Base-by-base conservation (phyloP, 441 rosid species). In the Cnidoscolus chayamansa region DNA sequence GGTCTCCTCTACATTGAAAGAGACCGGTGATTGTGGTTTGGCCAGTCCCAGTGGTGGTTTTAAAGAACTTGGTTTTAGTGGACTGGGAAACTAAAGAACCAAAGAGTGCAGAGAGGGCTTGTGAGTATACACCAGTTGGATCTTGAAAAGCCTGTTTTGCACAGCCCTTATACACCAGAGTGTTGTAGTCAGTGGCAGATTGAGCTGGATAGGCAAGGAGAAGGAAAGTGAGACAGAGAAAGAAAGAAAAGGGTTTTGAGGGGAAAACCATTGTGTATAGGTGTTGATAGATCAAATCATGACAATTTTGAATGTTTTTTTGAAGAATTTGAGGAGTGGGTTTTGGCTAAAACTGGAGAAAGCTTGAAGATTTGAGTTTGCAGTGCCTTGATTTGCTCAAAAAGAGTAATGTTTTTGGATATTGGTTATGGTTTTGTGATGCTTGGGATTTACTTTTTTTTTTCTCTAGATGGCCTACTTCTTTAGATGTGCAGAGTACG, bases 1-100 rank as follows among this genome's bases (percentile, higher is more conserved):
- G 89, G 80, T 94, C 99, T 53, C 98, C 98, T 76, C 98, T 84
- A 47, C 99, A 94, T 82, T 94, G 99, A 60, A 92, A 94, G 11
- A 94, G 88, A 35, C 99, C 99, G 58, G 89, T 88, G 62, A 94
- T 92, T 45, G 87, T 80, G 17, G 94, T 85, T 67, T 88, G 90
- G 79, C 88, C 88, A 1, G 89, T 81, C 7, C 97, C 98, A 0
- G 94, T 74, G 0, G 98, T 88, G 73, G 98, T 85, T 65, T 94
- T 89, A 82, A 76, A 94, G 81, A 94, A 94, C 83, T 86, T 90
- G 30, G 90, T 75, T 80, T 89, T 90, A 68, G 92, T 85, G 60
- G 98, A 92, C 71, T 90, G 94, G 16, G 90, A 81, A 72, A 94
- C 97, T 72, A 94, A 72, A 60, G 98, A 81, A 30, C 93, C 96